A percentile compares a stretch with the other conserved stretches of the same genome.
phyloP scores from a whole-genome alignment of 1,139 yeast species.

The Yamadazyma dendronema region DNA sequence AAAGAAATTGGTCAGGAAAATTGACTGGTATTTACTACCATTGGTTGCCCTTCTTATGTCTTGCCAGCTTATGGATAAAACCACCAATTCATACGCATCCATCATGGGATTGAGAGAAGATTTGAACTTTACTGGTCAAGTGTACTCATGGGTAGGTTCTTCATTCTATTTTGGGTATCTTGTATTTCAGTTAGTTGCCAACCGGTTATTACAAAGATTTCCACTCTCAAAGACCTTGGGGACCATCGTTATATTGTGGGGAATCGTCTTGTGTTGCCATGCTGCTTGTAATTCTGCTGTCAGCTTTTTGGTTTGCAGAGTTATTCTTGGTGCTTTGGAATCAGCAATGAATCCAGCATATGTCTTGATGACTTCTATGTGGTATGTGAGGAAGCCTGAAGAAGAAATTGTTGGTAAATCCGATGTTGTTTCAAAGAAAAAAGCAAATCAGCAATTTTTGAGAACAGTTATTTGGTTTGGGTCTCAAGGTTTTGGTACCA shows the following conservation, averaged over 20 bases:
- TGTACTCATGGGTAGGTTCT: constrained; percentile 42
- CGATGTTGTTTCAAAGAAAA: constrained; percentile 1
- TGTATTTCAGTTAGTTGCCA: constrained; percentile 47
- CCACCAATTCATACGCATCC: constrained; percentile 38
- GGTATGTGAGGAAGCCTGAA: constrained; percentile 15
- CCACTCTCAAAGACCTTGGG: constrained; percentile 29
- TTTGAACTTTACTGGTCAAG: constrained; percentile 19
- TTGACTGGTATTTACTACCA: constrained; percentile 55
- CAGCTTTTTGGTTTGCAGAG: constrained; percentile 25
- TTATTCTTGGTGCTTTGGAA: constrained; percentile 51
- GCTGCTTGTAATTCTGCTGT: constrained; percentile 21
- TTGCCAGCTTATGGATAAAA: constrained; percentile 36
- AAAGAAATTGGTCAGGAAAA: constrained; percentile 33
- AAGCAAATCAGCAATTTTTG: constrained; percentile 18
- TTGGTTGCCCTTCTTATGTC: constrained; percentile 47
- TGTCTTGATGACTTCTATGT: constrained; percentile 40
- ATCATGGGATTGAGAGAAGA: constrained; percentile 23
- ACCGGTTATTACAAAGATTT: constrained; percentile 29
- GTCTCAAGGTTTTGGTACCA: constrained; percentile 19
- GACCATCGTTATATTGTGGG: constrained; percentile 29
- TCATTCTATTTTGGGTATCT: constrained; percentile 56
- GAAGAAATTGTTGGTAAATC: constrained; percentile 3
- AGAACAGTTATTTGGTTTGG: constrained; percentile 23
- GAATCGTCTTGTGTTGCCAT: constrained; percentile 21
- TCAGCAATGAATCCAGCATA: constrained; percentile 52